Evolutionary conservation across 148 eudicot genomes (phyloP).

Genomic region (Fagopyrum tataricum): DNA sequence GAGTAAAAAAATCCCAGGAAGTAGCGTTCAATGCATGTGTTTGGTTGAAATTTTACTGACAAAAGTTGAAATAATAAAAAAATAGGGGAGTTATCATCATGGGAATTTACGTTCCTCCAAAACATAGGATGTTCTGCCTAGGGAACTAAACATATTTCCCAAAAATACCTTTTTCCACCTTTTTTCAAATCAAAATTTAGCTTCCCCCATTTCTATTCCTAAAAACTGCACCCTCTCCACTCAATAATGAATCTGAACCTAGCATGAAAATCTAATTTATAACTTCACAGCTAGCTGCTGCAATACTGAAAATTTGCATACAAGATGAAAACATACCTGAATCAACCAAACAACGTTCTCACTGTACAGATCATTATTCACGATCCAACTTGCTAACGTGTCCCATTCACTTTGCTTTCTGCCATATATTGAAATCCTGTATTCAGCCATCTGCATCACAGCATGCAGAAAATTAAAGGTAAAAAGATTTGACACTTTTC

Average conservation of each 20-base stretch:
- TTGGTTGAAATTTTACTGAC: too few relatives aligned
- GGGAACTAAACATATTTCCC: too few relatives aligned
- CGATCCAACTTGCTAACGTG: slow-evolving; percentile 93
- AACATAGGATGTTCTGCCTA: too few relatives aligned
- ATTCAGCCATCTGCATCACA: slow-evolving; percentile 92
- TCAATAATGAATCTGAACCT: neutral
- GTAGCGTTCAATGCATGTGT: too few relatives aligned
- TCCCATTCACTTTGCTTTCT: slow-evolving; percentile 99
- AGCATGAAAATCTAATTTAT: neutral
- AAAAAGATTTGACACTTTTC: neutral
- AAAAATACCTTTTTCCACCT: too few relatives aligned
- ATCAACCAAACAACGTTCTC: slow-evolving; percentile 99
- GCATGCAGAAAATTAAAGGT: slow-evolving; percentile 12
- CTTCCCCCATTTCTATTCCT: too few relatives aligned
- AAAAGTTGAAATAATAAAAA: too few relatives aligned
- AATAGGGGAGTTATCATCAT: too few relatives aligned
- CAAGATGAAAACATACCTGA: slow-evolving; percentile 44
- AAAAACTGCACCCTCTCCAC: too few relatives aligned
- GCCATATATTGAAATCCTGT: slow-evolving; percentile 92
- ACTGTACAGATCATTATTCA: slow-evolving; percentile 87
- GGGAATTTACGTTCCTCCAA: too few relatives aligned
- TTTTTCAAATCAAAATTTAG: too few relatives aligned
- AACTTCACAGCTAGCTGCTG: neutral
- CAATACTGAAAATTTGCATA: neutral
- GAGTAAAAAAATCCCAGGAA: too few relatives aligned